Evolutionary conservation across 140 eudicot species (phyloP), one percentile per base, ranked within the genome.

Genomic region (Bidens hawaiensis): DNA sequence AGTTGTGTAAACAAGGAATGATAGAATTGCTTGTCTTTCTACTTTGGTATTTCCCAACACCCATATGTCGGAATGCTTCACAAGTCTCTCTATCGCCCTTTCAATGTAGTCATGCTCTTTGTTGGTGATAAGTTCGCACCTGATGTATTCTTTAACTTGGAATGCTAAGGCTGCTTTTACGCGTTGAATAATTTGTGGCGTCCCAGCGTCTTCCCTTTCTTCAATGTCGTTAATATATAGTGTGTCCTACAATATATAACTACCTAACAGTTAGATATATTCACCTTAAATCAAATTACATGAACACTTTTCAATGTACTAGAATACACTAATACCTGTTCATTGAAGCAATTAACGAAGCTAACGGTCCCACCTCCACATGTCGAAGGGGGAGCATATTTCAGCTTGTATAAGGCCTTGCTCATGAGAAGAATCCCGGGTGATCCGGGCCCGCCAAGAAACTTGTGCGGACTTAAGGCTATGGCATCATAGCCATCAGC

Each of bases 361-460:
- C 74, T 48, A 54, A 90, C 97, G 9, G 94, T 90, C 13, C 97
- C 96, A 28, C 97, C 97, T 5, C 97, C 97, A 63, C 97, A 82
- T 19, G 94, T 90, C 1, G 96, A 87, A 6, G 97, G 94, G 40
- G 97, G 83, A 24, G 75, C 80, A 38, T 81, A 50, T 51, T 75
- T 66, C 33, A 90, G 75, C 56, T 70, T 60, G 56, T 90, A 90
- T 7, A 90, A 72, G 22, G 73, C 69, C 45, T 82, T 87, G 72
- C 16, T 84, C 86, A 90, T 78, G 0, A 90, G 58, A 40, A 90
- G 80, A 21, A 87, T 61, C 10, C 97, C 96, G 0, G 97, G 91
- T 7, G 90, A 26, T 30, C 96, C 97, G 12, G 97, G 96, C 17
- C 97, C 97, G 13, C 96, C 96, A 16, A 83, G 27, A 51, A 90